Evolutionary conservation across 2,329 filamentous ascomycete species (phyloP), one percentile per base, ranked within the genome.

Genomic region (Rutstroemia sp.): DNA sequence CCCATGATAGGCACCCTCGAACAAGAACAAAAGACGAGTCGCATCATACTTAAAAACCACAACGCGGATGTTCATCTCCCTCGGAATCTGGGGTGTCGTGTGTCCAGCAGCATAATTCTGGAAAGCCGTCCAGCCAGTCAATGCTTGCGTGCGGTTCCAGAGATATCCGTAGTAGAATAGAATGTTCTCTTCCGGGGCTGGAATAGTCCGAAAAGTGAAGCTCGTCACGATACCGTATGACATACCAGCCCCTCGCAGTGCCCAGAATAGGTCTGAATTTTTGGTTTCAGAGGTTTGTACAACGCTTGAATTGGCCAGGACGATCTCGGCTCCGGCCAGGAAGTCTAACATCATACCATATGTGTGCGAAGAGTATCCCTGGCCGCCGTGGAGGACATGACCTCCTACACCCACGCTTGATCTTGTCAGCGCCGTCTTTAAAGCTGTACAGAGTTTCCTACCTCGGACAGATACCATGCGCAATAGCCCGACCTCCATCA

Each of bases 391-490:
- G 2, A 79, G 82, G 3, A 79, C 76, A 62, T 84, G 80, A 0
- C 81, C 81, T 38, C 80, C 81, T 9, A 82, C 74, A 5, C 81
- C 81, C 10, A 84, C 80, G 5, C 75, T 41, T 1, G 14, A 41
- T 18, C 12, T n/a, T 4, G n/a, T 41, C 38, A 41, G 38, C 38
- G 2, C n/a, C n/a, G 2, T 14, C 12, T 14, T 3, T 2, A 9
- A 41, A 16, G 38, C 38, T 41, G 9, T 12, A 18, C 6, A 16
- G 12, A 14, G 3, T 41, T 41, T 14, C 5, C 5, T 14, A 18
- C 38, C 38, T 76, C 0, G 81, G 80, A 58, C 82, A 85, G 1
- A 79, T 78, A 9, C 81, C 81, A 54, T 85, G 81, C 0, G 81
- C 72, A 52, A 85, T 77, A 2, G 81, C 81, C n/a, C 81, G 74